Evolutionary conservation across 768 basidiomycete genomes (phyloP).

Genomic region (Terana coerulea): DNA sequence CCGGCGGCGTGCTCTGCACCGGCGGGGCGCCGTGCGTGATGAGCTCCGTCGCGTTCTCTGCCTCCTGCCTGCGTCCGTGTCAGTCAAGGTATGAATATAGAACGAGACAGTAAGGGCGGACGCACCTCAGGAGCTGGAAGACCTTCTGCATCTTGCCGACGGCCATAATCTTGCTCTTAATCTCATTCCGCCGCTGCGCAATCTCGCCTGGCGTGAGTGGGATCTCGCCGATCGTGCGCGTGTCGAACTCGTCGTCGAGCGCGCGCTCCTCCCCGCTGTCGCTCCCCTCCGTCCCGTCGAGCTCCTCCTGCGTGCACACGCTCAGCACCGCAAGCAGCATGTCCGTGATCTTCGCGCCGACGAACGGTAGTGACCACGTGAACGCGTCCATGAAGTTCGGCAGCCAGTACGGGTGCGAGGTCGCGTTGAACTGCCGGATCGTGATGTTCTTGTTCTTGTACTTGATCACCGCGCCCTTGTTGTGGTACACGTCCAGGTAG

Average conservation of each 20-base stretch:
- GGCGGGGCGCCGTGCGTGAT: too few species aligned
- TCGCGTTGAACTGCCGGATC: conserved; percentile 45
- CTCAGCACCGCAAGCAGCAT: conserved; percentile 97
- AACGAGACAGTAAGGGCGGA: conserved; percentile 8
- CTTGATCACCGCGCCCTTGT: conserved; percentile 95
- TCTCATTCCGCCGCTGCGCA: conserved; percentile 61
- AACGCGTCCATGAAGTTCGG: conserved; percentile 99
- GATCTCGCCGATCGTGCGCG: conserved; percentile 22
- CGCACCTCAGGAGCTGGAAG: conserved; percentile 84
- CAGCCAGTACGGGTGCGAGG: conserved; percentile 85
- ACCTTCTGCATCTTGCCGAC: conserved; percentile 90
- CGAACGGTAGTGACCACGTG: conserved; percentile 98
- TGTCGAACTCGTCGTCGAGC: conserved; percentile 29
- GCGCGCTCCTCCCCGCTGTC: conserved; percentile 14
- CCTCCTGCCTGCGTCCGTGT: too few species aligned
- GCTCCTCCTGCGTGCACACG: conserved; percentile 94
- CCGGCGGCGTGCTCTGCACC: conserved; percentile 19
- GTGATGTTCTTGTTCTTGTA: conserved; percentile 97
- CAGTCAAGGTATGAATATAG: not conserved
- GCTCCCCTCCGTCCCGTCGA: conserved; percentile 47
- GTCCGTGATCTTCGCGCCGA: conserved; percentile 97
- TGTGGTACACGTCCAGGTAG: conserved; percentile 94
- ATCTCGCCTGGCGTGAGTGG: conserved; percentile 37
- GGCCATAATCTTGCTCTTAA: conserved; percentile 92
- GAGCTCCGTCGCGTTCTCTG: conserved; percentile 75